Evolutionary conservation across 169 alveolate species (phyloP), one percentile per base, ranked within the genome.

Genomic region (Miamiensis avidus): DNA sequence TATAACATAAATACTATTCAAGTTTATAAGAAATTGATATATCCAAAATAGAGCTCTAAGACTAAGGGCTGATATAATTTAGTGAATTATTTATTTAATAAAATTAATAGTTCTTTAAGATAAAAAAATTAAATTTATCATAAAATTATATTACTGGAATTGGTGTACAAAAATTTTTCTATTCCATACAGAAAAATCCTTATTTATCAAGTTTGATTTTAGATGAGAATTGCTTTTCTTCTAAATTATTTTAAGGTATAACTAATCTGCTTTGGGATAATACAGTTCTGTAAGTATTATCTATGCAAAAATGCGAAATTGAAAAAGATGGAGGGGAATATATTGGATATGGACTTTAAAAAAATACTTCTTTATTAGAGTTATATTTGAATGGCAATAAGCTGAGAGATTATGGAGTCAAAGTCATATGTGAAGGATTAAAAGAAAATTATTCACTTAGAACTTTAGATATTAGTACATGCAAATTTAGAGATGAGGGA

Each of bases 31-130:
- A 91, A 74, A 75, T 96, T 27, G 93, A 93, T 82, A 26, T 96
- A 31, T 77, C 92, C 65, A 82, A 83, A 1, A 96, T 94, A 79
- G 91, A 91, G 1, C 74, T 96, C 25, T 95, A 96, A 76, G 83
- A 89, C 88, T 31, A 74, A 65, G 82, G 93, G 34, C 69, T 76
- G 34, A 74, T 88, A 34, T 85, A 91, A 75, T 78, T 89, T 77
- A 81, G 87, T 33, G 73, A 88, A 76, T 72, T 83, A n/a, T n/a
- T 27, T 87, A 83, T 77, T 86, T 82, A 30, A 81, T 73, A 29
- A 72, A 76, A 0, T 31, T 32, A 0, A 79, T n/a, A 34, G 31
- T 82, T 76, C 73, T 78, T 73, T 29, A 34, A 34, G 32, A 32
- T 90, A 64, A 82, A 31, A 31, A 49, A 69, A 32, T 29, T 90